phyloP scores from a whole-genome alignment of 2,329 filamentous ascomycete species.

The Pestalotiopsis sp. region DNA sequence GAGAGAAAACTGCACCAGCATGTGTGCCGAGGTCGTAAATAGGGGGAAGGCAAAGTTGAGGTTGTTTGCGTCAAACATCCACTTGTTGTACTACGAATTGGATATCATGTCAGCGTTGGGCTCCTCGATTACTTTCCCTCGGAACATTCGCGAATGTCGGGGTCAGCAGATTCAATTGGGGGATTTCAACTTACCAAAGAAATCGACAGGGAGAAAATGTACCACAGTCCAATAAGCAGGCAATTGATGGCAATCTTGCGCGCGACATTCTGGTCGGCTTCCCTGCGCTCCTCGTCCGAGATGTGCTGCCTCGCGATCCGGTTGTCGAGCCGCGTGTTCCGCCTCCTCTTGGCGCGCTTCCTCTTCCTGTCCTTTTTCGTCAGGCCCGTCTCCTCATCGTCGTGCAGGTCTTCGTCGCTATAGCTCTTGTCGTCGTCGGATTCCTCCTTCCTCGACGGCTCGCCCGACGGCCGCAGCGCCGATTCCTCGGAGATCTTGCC shows the following conservation, averaged over 20 bases:
- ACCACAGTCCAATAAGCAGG: conserved; percentile 86
- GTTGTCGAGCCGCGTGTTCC: conserved; percentile 70
- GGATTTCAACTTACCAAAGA: conserved; percentile 68
- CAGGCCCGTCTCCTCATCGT: conserved; percentile 89
- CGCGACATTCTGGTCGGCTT: conserved; percentile 75
- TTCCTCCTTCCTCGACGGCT: conserved; percentile 23
- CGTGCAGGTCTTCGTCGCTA: conserved; percentile 73
- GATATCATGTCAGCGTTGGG: conserved; percentile 25
- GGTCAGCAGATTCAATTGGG: background rate
- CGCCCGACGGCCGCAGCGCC: conserved; percentile 17
- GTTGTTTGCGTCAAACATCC: conserved; percentile 91
- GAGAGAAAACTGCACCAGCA: conserved; percentile 89
- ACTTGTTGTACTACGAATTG: conserved; percentile 87
- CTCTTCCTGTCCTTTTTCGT: conserved; percentile 72
- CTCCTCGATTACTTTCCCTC: background rate
- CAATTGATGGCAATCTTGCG: conserved; percentile 72
- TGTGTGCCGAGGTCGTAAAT: conserved; percentile 93
- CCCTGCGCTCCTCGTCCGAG: conserved; percentile 71
- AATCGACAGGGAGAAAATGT: conserved; percentile 87
- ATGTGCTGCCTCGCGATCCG: conserved; percentile 64
- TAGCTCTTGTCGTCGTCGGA: conserved; percentile 53
- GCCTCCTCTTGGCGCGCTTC: conserved; percentile 65
- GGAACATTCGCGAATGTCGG: background rate
- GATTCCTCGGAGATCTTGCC: conserved; percentile 49
- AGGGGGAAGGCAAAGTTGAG: conserved; percentile 93